Base-by-base conservation (phyloP, 208 protist species). In the Acanthamoeba lenticulata region DNA sequence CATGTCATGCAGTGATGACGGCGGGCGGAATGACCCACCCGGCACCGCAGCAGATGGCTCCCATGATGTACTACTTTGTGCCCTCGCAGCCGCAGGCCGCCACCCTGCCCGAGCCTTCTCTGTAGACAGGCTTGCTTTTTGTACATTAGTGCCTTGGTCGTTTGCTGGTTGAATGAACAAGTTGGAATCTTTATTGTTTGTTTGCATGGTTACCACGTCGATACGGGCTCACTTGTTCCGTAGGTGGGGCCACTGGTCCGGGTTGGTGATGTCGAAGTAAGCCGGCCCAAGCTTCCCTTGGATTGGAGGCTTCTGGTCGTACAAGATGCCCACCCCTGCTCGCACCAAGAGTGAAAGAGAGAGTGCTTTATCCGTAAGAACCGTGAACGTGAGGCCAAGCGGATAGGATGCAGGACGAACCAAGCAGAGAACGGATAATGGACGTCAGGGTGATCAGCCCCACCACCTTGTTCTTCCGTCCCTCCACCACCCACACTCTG, bases 401-500 rank as follows among this genome's bases (percentile, higher is more conserved):
- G n/a, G n/a, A n/a, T n/a, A n/a, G n/a, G n/a, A n/a, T n/a, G n/a
- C n/a, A n/a, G n/a, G n/a, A 65, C 83, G n/a, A 34, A 90, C 83
- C 83, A 15, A 90, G 38, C 1, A 90, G 45, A 47, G 83, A 90
- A 40, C 83, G 27, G 17, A 90, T 90, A 34, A 90, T 69, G 29
- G 83, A 90, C 2, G 83, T 65, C 1, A 90, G 83, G 36, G 83
- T 90, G 42, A 90, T 69, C 45, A 90, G 24, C 1, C 83, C 83
- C 5, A 90, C 55, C 21, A 90, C 83, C 40, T 21, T 57, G 83
- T 90, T 69, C 32, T 65, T 55, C 40, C 83, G 13, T 90, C 55
- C 55, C 45, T 90, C 83, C 1, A 90, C 83, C 13, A 90, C 83
- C 83, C 83, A 90, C 55, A 90, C 83, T 90, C 83, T 90, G 38